These are phyloP conservation scores for Musa itinerans DNA, from an alignment of 176 grass and related monocot genomes.

Conservation along the genomic window DNA sequence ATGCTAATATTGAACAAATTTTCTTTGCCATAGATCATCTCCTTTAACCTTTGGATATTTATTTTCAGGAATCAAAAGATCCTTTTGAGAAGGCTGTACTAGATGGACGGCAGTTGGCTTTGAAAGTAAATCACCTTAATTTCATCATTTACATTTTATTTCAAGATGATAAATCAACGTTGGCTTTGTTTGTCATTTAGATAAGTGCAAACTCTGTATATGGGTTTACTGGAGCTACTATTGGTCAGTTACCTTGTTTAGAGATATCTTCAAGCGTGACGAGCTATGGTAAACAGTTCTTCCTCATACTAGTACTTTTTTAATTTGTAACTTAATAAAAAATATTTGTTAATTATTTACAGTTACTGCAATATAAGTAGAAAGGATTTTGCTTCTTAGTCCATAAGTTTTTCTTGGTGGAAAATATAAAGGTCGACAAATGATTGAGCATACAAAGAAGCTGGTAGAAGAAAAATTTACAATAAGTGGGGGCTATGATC, in stretches of 20 bases:
- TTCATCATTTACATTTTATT: slow-evolving; percentile 12
- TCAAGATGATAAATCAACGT: slow-evolving; percentile 14
- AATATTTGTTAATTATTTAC: neutral
- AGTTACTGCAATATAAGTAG: neutral
- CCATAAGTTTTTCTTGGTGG: neutral
- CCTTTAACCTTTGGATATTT: neutral
- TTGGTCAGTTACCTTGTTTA: slow-evolving; percentile 94
- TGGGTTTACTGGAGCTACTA: slow-evolving; percentile 95
- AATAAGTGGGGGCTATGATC: slow-evolving; percentile 66
- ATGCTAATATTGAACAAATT: neutral
- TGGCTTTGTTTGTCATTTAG: slow-evolving; percentile 35
- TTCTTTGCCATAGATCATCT: neutral
- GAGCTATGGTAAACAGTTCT: slow-evolving; percentile 65
- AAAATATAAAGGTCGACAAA: slow-evolving; percentile 60
- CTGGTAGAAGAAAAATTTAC: slow-evolving; percentile 96
- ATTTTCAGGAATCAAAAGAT: slow-evolving; percentile 85
- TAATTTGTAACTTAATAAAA: neutral
- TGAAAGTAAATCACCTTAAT: slow-evolving; percentile 53
- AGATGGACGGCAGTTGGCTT: slow-evolving; percentile 90
- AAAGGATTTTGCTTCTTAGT: neutral
- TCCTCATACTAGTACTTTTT: slow-evolving; percentile 13
- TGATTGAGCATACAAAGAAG: slow-evolving; percentile 99
- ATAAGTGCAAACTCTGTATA: slow-evolving; percentile 97
- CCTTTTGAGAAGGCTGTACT: slow-evolving; percentile 93
- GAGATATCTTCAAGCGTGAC: slow-evolving; percentile 99